Evolutionary conservation across 768 basidiomycete species (phyloP).

Genomic region (Paxillus ammoniavirescens): DNA sequence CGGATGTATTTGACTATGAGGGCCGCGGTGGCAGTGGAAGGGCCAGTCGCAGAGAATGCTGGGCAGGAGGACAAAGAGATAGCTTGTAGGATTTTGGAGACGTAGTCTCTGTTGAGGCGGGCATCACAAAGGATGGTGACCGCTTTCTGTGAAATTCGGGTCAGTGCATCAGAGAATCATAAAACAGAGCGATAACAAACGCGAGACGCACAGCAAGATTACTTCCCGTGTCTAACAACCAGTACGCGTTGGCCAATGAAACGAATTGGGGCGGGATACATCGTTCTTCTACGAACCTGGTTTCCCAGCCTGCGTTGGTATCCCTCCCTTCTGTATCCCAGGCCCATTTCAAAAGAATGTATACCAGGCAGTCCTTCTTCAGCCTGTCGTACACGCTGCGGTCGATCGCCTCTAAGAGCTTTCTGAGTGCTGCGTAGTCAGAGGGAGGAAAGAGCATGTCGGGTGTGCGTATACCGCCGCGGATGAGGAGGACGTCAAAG

Average conservation of each 20-base stretch:
- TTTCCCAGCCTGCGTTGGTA: conserved; percentile 25
- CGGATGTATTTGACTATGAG: conserved; percentile 74
- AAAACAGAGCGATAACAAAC: background rate
- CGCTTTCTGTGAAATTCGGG: conserved; percentile 47
- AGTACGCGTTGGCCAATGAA: conserved; percentile 80
- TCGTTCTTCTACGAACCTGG: conserved; percentile 45
- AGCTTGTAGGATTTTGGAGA: conserved; percentile 74
- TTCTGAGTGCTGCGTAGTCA: conserved; percentile 50
- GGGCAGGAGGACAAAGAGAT: conserved; percentile 42
- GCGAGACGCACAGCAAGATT: conserved; percentile 54
- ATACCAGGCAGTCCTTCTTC: conserved; percentile 79
- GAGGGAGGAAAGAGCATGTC: conserved; percentile 69
- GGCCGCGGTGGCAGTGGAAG: conserved; percentile 14
- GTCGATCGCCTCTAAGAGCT: conserved; percentile 60
- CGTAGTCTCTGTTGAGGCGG: conserved; percentile 72
- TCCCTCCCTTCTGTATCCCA: conserved; percentile 65
- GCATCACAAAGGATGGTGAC: conserved; percentile 71
- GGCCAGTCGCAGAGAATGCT: conserved; percentile 26
- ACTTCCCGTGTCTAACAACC: conserved; percentile 73
- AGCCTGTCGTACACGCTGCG: conserved; percentile 64
- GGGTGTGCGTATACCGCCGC: conserved; percentile 59
- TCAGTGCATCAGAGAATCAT: background rate
- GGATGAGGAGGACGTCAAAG: conserved; percentile 68
- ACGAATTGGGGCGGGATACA: conserved; percentile 77
- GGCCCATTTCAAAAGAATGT: conserved; percentile 80